These are phyloP conservation scores for Serendipita sp. DNA, from an alignment of 768 basidiomycete species.

Conservation along the genomic window DNA sequence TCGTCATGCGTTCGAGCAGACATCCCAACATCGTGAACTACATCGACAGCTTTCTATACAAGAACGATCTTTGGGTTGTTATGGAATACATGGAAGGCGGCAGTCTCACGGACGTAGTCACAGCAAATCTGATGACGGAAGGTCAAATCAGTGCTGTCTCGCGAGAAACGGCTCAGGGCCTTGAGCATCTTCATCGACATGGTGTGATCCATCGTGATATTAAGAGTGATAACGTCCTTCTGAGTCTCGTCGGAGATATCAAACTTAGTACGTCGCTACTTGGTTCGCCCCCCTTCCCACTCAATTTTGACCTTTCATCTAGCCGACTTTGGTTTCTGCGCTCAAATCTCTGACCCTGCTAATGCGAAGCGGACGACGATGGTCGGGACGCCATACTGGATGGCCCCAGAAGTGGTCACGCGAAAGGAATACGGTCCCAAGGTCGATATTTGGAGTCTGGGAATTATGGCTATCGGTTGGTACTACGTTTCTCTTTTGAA, in stretches of 20 bases:
- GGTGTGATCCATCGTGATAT: conserved; percentile 98
- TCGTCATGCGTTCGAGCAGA: conserved; percentile 91
- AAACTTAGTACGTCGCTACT: conserved; percentile 67
- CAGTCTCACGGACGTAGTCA: conserved; percentile 86
- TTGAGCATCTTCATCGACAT: conserved; percentile 88
- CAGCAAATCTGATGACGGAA: conserved; percentile 91
- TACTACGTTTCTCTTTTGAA: conserved; percentile 10
- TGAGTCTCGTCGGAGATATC: conserved; percentile 88
- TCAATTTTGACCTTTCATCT: not conserved
- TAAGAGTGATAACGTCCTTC: conserved; percentile 93
- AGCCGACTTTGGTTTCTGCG: conserved; percentile 99
- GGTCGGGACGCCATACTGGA: conserved; percentile 99
- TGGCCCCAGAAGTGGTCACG: conserved; percentile 97
- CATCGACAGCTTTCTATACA: conserved; percentile 94
- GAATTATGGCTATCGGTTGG: conserved; percentile 89
- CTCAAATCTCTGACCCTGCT: conserved; percentile 80
- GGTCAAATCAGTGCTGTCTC: conserved; percentile 97
- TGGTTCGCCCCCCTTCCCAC: not conserved
- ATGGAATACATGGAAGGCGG: conserved; percentile 99
- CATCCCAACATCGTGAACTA: conserved; percentile 99
- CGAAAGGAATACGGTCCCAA: conserved; percentile 96
- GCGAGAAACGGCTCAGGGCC: conserved; percentile 78
- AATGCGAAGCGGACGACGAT: conserved; percentile 90
- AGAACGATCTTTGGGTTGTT: conserved; percentile 97
- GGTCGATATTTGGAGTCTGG: conserved; percentile 94